Evolutionary conservation across 1,139 yeast genomes (phyloP).

Genomic region (Candida albicans): DNA sequence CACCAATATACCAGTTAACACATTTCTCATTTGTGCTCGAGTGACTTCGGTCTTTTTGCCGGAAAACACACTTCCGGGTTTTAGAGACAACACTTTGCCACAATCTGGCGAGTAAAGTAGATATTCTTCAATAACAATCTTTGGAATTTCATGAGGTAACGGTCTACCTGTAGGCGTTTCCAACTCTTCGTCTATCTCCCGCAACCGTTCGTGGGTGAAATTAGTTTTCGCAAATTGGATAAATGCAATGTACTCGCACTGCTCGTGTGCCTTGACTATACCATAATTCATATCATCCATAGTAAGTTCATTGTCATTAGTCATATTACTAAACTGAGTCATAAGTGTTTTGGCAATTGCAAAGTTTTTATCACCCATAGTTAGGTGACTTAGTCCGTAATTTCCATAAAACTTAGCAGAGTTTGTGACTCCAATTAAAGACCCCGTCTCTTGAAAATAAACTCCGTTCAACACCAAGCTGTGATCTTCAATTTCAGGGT

Average conservation of each 20-base stretch:
- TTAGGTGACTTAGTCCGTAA: constrained; percentile 59
- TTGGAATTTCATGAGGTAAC: constrained; percentile 53
- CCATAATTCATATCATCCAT: constrained; percentile 41
- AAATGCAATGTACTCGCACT: constrained; percentile 72
- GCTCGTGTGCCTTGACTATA: constrained; percentile 37
- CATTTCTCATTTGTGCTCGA: constrained; percentile 40
- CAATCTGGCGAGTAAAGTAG: constrained; percentile 87
- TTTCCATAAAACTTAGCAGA: constrained; percentile 75
- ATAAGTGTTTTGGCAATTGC: constrained; percentile 38
- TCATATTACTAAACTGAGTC: constrained; percentile 40
- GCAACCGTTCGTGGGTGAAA: constrained; percentile 51
- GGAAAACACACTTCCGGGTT: constrained; percentile 26
- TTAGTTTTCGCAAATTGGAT: constrained; percentile 67
- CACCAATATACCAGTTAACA: constrained; percentile 47
- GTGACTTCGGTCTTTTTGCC: constrained; percentile 62
- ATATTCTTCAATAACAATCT: constrained; percentile 52
- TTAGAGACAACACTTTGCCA: constrained; percentile 54
- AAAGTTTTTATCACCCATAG: constrained; percentile 45
- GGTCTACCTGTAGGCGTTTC: constrained; percentile 76
- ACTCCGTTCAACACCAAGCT: constrained; percentile 58
- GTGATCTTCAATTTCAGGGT: constrained; percentile 45
- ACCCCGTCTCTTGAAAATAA: constrained; percentile 70
- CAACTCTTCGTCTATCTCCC: constrained; percentile 69
- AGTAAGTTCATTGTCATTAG: constrained; percentile 36
- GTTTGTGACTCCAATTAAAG: constrained; percentile 60